Conservation (phyloP, 495 filamentous ascomycete species). For the Annulohypoxylon moriforme region DNA sequence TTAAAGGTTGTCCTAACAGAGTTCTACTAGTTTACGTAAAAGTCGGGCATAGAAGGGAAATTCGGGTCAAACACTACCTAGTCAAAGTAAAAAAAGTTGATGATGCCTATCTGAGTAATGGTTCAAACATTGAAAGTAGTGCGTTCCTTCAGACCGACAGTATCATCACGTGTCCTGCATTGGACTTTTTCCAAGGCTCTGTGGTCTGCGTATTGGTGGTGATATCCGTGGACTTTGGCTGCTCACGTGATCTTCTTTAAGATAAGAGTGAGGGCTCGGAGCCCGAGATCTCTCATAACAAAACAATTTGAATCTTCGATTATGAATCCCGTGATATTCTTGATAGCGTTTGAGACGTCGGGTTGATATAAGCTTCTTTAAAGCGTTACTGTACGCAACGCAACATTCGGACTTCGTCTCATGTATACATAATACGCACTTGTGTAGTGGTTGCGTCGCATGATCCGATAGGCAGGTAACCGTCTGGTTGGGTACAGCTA, state of each 20-base stretch:
- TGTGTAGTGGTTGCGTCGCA: neutral
- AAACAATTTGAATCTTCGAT: no score
- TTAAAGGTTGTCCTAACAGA: neutral
- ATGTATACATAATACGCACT: neutral
- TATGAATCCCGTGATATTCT: no score
- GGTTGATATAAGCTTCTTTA: constrained; percentile 11
- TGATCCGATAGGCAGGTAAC: constrained; percentile 13
- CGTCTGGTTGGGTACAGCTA: neutral
- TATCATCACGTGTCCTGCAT: no score
- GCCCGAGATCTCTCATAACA: no score
- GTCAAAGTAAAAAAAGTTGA: neutral
- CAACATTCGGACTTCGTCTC: constrained; percentile 5
- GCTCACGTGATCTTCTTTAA: no score
- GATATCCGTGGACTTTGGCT: no score
- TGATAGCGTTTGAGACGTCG: neutral
- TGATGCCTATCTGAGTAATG: neutral
- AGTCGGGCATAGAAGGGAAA: no score
- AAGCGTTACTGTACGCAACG: neutral
- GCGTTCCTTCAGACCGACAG: neutral
- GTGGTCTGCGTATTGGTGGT: no score
- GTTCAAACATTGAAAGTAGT: neutral
- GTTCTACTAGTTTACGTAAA: no score
- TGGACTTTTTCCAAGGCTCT: no score
- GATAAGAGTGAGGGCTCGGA: no score
- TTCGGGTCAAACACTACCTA: no score